Conservation (phyloP, 345 rosid genomes). For the Sapria himalayana region DNA sequence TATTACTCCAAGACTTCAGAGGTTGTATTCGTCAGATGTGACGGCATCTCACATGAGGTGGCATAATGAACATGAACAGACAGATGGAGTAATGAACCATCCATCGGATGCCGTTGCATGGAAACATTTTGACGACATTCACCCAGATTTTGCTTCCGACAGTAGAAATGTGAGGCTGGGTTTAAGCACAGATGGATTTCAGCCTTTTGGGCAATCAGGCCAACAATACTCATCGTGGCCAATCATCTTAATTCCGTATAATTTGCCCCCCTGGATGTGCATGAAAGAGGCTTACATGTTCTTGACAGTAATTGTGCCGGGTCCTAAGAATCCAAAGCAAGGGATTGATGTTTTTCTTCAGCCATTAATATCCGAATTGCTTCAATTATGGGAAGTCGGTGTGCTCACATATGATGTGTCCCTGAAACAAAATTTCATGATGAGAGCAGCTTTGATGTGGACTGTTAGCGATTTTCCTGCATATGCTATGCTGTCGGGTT, state of each 20-base stretch:
- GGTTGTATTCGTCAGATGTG: neutral
- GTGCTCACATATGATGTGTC: neutral
- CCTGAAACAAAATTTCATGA: neutral
- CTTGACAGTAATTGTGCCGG: neutral
- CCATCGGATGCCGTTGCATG: neutral
- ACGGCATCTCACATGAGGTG: neutral
- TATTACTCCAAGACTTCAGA: neutral
- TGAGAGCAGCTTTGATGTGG: neutral
- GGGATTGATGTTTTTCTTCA: neutral
- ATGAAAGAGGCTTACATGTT: neutral
- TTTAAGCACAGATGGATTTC: neutral
- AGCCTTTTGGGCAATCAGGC: neutral
- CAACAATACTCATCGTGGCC: neutral
- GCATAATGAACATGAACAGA: too few relatives aligned
- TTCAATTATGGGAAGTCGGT: neutral
- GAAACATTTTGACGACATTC: neutral
- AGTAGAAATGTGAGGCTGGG: neutral
- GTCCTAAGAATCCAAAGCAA: neutral
- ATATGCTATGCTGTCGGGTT: neutral
- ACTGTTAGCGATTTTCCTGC: neutral
- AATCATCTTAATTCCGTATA: neutral
- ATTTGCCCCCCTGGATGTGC: slow-evolving; percentile 3
- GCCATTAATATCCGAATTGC: neutral
- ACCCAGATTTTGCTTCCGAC: neutral
- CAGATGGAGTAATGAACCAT: too few relatives aligned